Evolutionary conservation across 371 early-diverging fungal species (phyloP).

Genomic region (Circinella minor): DNA sequence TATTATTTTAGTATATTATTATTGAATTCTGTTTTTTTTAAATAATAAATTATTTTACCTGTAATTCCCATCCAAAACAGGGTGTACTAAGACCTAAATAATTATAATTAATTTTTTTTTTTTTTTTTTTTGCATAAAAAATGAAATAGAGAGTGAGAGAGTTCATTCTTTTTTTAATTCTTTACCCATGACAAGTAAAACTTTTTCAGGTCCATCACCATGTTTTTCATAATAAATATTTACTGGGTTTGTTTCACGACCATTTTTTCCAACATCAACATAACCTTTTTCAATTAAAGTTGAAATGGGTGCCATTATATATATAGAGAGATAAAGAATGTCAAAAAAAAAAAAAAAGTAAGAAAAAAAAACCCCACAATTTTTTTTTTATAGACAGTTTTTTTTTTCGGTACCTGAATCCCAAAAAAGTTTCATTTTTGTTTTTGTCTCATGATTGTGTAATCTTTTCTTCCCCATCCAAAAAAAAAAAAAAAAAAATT

Average conservation of each 20-base stretch:
- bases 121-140: background rate
- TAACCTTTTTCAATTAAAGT: conserved; percentile 30
- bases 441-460: too few relatives aligned
- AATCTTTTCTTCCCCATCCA: too few relatives aligned
- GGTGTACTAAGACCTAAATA: conserved; percentile 46
- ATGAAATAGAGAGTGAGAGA: too few relatives aligned
- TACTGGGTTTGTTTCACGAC: conserved; percentile 25
- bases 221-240: conserved; percentile 72
- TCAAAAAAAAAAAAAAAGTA: background rate
- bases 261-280: conserved; percentile 28
- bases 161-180: too few relatives aligned
- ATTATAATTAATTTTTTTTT: background rate
- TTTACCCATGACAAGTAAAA: conserved; percentile 70
- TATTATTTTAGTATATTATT: too few relatives aligned
- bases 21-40: background rate
- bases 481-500: too few relatives aligned
- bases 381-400: background rate
- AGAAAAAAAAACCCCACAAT: background rate
- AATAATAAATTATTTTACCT: conserved; percentile 25
- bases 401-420: too few relatives aligned
- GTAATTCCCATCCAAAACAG: conserved; percentile 43
- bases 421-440: too few relatives aligned
- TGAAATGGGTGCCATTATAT: background rate
- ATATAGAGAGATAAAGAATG: background rate
- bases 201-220: conserved; percentile 67